Evolutionary conservation across 2,329 filamentous ascomycete species (phyloP).

Genomic region (Trichophyton verrucosum): DNA sequence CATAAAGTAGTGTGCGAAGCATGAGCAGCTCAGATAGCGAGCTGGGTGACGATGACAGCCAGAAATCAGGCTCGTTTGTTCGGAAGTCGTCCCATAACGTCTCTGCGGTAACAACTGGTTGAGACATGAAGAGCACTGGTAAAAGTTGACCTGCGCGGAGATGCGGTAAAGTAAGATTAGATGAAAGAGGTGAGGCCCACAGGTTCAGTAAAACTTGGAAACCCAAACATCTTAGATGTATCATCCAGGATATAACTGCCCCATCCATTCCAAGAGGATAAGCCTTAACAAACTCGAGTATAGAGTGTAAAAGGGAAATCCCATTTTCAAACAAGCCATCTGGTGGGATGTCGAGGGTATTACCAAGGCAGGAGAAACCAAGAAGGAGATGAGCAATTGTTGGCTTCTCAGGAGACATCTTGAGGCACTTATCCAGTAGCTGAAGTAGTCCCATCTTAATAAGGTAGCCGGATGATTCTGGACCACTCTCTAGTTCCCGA

Average conservation of each 20-base stretch:
- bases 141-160: constrained; percentile 68
- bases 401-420: constrained; percentile 60
- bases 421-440: constrained; percentile 70
- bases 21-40: constrained; percentile 67
- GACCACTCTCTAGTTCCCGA: constrained; percentile 61
- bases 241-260: constrained; percentile 53
- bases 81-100: constrained; percentile 62
- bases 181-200: constrained; percentile 72
- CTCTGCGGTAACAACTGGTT: constrained; percentile 56
- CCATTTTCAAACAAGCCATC: constrained; percentile 55
- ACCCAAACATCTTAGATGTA: constrained; percentile 54
- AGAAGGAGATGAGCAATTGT: constrained; percentile 84
- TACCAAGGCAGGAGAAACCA: constrained; percentile 68
- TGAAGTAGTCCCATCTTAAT: constrained; percentile 77
- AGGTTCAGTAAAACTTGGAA: constrained; percentile 66
- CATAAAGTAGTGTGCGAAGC: constrained; percentile 62
- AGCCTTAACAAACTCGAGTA: constrained; percentile 58
- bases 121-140: constrained; percentile 60
- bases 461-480: constrained; percentile 58
- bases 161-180: constrained; percentile 61
- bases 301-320: constrained; percentile 69
- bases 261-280: constrained; percentile 53
- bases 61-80: constrained; percentile 52
- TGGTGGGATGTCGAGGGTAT: constrained; percentile 54
- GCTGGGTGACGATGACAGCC: constrained; percentile 52